A percentile compares a stretch with the other conserved stretches of the same genome.
Conservation (phyloP, 2,329 filamentous ascomycete genomes). For the Tympanopsis confertula region DNA sequence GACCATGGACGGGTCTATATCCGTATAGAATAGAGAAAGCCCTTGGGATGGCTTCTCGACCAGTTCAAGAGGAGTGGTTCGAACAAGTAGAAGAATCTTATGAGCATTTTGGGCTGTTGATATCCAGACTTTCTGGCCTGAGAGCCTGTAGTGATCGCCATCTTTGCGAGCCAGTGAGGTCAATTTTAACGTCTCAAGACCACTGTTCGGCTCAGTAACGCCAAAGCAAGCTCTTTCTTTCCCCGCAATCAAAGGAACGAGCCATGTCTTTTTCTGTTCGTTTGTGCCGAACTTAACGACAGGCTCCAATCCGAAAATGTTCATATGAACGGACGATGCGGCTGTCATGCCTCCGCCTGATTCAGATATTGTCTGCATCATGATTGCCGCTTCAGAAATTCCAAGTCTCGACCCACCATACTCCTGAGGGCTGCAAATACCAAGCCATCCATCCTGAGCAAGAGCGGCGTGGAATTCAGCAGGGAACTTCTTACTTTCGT, state of each 20-base stretch:
- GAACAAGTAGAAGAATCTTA: conserved; percentile 27
- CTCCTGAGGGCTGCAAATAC: conserved; percentile 65
- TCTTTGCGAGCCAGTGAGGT: conserved; percentile 20
- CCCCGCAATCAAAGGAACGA: conserved; percentile 24
- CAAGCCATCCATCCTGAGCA: conserved; percentile 68
- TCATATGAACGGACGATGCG: conserved; percentile 30
- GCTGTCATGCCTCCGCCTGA: conserved; percentile 27
- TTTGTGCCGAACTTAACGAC: conserved; percentile 28
- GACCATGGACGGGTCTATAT: conserved; percentile 20
- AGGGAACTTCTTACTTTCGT: conserved; percentile 60
- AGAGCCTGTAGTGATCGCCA: conserved; percentile 21
- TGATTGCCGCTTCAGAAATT: conserved; percentile 58
- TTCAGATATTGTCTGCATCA: conserved; percentile 34
- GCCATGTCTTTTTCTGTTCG: conserved; percentile 25
- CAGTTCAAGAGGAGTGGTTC: conserved; percentile 11
- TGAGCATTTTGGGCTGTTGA: conserved; percentile 29
- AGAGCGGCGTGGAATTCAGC: conserved; percentile 65
- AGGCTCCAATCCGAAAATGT: conserved; percentile 31
- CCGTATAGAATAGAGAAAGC: neutral
- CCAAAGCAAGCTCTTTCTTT: conserved; percentile 26
- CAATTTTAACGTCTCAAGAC: conserved; percentile 26
- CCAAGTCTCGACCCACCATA: conserved; percentile 66
- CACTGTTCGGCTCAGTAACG: conserved; percentile 28
- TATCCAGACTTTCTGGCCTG: conserved; percentile 29
- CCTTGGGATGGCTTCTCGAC: neutral